These are phyloP conservation scores for Goffeauzyma gilvescens DNA, from an alignment of 768 basidiomycete genomes.

Conservation along the genomic window DNA sequence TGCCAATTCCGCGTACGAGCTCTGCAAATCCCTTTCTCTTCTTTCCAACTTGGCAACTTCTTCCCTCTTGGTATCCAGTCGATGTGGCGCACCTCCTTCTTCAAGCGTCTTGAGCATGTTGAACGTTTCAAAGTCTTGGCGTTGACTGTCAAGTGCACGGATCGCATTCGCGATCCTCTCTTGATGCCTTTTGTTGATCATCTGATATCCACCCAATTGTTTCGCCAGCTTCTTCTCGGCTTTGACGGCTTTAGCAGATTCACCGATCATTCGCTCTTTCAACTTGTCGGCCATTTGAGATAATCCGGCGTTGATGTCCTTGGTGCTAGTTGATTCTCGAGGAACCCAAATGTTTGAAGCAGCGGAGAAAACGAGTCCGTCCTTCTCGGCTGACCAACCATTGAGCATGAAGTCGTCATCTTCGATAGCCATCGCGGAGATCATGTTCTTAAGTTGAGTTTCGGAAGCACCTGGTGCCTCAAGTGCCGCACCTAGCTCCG, in stretches of 20 bases:
- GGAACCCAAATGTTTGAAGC: constrained; percentile 48
- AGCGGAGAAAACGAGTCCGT: constrained; percentile 47
- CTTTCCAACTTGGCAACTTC: constrained; percentile 66
- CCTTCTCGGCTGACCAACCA: constrained; percentile 50
- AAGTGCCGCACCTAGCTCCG: constrained; percentile 57
- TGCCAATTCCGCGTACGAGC: constrained; percentile 63
- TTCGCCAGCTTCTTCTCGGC: constrained; percentile 75
- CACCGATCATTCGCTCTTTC: constrained; percentile 55
- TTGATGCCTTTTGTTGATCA: constrained; percentile 46
- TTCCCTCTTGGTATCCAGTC: constrained; percentile 60
- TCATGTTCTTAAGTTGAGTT: constrained; percentile 57
- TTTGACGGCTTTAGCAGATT: constrained; percentile 64
- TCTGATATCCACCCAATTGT: constrained; percentile 76
- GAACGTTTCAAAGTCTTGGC: constrained; percentile 65
- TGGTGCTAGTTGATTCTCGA: constrained; percentile 35
- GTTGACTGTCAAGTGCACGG: constrained; percentile 46
- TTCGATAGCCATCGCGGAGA: constrained; percentile 45
- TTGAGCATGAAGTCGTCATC: constrained; percentile 42
- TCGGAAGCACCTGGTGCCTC: constrained; percentile 71
- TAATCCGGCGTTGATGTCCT: constrained; percentile 46
- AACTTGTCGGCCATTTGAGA: constrained; percentile 42
- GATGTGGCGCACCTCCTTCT: constrained; percentile 51
- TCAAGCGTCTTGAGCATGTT: constrained; percentile 53
- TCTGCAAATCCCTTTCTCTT: constrained; percentile 61
- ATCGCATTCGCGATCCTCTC: constrained; percentile 31